Base-by-base conservation (phyloP, 805 yeast species). In the Candida suzukii region DNA sequence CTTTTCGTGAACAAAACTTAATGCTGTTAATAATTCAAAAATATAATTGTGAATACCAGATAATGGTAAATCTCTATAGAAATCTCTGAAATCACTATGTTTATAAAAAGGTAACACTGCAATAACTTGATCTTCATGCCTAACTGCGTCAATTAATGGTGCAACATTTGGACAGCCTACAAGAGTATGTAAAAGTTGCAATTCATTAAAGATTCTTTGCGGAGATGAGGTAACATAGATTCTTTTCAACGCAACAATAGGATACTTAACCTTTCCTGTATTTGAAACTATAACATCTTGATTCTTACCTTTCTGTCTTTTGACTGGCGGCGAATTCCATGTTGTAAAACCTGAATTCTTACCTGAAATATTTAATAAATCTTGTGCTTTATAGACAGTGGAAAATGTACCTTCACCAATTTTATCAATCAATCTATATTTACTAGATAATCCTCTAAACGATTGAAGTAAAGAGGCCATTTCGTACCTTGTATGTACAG, bases 141-240 rank as follows among this genome's bases (percentile, higher is more conserved):
- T 70, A 41, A 88, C 60, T 0, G 95, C 96, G 52, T 95, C 96
- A 35, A 91, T 73, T 40, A 93, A 65, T 1, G 97, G 96, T 1
- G 96, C 95, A 25, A 93, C 88, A 47, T 81, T 77, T 1, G 75
- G 68, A 46, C 82, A 78, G 0, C 86, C 86, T 8, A 81, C 71
- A 39, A 87, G 61, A 46, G 72, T 73, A 56, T 83, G 83, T 26
- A 93, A 69, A 37, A 93, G 65, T 48, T 82, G 82, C 47, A 93
- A 72, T 60, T 93, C 99, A 58, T 90, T 90, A 51, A 76, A 79
- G 35, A 93, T 91, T 61, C 99, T 74, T 47, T 78, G 81, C 0
- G 98, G 97, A 8, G 97, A 88, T 1, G 96, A 86, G 0, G 99
- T 93, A 18, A 90, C 98, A 60, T 91, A 90, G 37, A 93, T 88